phyloP scores from a whole-genome alignment of 106 monocot species.

The Acorus gramineus region DNA sequence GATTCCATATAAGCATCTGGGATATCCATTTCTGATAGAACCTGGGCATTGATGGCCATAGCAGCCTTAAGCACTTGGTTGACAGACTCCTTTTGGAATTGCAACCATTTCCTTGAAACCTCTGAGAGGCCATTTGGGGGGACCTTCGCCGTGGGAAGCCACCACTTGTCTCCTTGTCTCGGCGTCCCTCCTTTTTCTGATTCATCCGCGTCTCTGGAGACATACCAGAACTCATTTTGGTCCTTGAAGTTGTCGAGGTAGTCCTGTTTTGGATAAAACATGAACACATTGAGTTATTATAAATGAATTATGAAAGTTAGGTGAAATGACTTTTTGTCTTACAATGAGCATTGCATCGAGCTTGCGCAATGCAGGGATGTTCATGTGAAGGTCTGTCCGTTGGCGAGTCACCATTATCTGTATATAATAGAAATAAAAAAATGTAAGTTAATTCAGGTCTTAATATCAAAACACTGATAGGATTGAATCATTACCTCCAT shows the following conservation, averaged over 20 bases:
- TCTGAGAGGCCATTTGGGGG: constrained; percentile 20
- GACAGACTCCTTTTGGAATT: constrained; percentile 29
- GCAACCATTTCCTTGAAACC: constrained; percentile 22
- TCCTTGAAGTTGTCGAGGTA: too few relatives aligned
- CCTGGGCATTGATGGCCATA: constrained; percentile 26
- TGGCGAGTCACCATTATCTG: constrained; percentile 1
- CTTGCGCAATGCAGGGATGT: constrained; percentile 4
- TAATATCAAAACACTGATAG: not conserved
- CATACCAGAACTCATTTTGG: too few relatives aligned
- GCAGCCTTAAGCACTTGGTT: constrained; percentile 26
- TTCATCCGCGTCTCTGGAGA: too few relatives aligned
- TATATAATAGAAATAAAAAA: not conserved
- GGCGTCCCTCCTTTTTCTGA: constrained; percentile 11
- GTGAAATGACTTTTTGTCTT: not conserved
- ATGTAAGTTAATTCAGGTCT: not conserved
- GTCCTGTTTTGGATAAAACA: not conserved
- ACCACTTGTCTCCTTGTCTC: constrained; percentile 27
- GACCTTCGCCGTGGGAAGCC: constrained; percentile 22
- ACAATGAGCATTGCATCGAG: constrained; percentile 2
- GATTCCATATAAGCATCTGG: constrained; percentile 18
- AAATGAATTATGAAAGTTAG: too few relatives aligned
- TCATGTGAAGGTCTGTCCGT: constrained; percentile 1
- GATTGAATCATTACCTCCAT: constrained; percentile 2
- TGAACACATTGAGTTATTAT: too few relatives aligned
- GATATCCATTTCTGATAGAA: constrained; percentile 26